Conservation (phyloP, 768 basidiomycete genomes). For the Russula abietina region DNA sequence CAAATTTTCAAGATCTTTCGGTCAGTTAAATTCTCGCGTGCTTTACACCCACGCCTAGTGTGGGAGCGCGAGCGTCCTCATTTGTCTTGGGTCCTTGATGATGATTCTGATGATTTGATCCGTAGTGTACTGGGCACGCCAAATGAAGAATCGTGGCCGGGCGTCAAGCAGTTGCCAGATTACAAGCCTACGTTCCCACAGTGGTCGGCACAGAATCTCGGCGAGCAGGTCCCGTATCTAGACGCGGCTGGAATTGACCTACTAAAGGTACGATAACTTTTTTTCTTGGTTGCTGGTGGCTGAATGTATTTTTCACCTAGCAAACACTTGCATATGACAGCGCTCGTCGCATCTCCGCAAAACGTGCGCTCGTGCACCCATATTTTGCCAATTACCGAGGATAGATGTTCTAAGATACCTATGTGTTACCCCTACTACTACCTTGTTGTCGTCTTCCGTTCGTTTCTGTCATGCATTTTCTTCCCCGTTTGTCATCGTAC, state of each 20-base stretch:
- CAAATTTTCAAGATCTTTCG: constrained; percentile 99
- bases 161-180: constrained; percentile 80
- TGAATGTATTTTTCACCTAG: constrained; percentile 20
- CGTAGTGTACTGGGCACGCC: constrained; percentile 85
- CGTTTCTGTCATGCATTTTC: constrained; percentile 14
- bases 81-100: not conserved
- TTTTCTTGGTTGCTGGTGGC: not conserved
- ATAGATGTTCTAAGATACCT: not conserved
- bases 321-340: constrained; percentile 72
- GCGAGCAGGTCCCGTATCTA: constrained; percentile 57
- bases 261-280: constrained; percentile 46
- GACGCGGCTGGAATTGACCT: constrained; percentile 78
- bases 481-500: constrained; percentile 14
- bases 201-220: constrained; percentile 77
- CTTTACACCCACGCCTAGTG: not conserved
- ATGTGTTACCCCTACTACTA: not conserved
- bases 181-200: constrained; percentile 97
- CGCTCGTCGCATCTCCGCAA: constrained; percentile 85
- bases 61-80: not conserved
- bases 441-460: not conserved
- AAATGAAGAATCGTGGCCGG: constrained; percentile 86
- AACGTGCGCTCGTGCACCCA: constrained; percentile 48
- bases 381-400: constrained; percentile 46
- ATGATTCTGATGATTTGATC: not conserved
- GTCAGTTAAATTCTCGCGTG: constrained; percentile 38